Base-by-base conservation (phyloP, 2,329 filamentous ascomycete species). In the Fusarium sp. region DNA sequence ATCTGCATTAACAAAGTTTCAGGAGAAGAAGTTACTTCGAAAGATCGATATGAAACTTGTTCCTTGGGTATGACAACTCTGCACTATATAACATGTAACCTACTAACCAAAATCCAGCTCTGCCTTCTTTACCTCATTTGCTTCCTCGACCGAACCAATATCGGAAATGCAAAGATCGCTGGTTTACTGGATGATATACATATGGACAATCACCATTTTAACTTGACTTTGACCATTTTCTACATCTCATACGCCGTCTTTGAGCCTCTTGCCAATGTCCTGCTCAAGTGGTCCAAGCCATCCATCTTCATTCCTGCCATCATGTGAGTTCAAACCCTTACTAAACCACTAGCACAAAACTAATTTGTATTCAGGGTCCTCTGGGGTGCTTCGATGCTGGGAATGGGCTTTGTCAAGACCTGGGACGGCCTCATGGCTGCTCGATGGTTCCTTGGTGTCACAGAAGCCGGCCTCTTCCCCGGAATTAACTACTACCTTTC, bases 221-320 rank as follows among this genome's bases (percentile, higher is more conserved):
- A 95, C 80, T 86, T 89, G 28, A 89, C 91, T 1, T 86, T 97
- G 13, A 94, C 93, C 39, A 92, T 97, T 75, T 97, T 97, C 84
- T 97, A 97, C 84, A 87, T 97, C 56, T 94, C 93, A 1, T 98
- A 98, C 80, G 88, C 93, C 5, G 82, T 95, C 39, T 95, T 94
- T 72, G 94, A 96, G 80, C 90, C 91, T 0, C 77, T 95, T 48
- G 94, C 93, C 68, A 97, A 97, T 80, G 85, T 96, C 52, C 82
- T 97, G 30, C 89, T 97, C 67, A 97, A 97, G 83, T 88, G 87
- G 24, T 84, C 94, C 70, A 88, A 90, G 3, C 95, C 95, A 0
- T 94, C 92, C 44, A 83, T 95, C 60, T 98, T 97, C 79, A 90
- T 97, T 62, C 93, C 94, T 5, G 84, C 88, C 38, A 97, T 97